Percentiles rank a stretch among this genome's conserved stretches.
Evolutionary conservation across 306 rosid species (phyloP).

Genomic region (Dryas alaskensis): DNA sequence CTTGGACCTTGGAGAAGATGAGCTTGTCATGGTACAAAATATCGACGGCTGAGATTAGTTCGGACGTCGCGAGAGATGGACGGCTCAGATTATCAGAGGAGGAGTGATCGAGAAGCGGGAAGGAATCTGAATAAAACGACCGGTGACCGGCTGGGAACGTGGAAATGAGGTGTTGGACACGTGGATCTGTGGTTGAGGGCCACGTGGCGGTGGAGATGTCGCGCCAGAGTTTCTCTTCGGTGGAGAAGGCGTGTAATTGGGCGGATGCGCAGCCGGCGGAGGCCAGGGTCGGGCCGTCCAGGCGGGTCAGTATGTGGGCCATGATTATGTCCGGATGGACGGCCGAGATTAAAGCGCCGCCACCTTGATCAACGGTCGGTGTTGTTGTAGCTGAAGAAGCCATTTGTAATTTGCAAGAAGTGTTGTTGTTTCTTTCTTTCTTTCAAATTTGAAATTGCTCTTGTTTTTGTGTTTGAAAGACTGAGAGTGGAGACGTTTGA

Average conservation of each 20-base stretch:
- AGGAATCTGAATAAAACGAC: constrained; percentile 67
- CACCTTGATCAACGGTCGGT: constrained; percentile 3
- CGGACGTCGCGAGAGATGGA: constrained; percentile 14
- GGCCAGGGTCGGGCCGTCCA: constrained; percentile 67
- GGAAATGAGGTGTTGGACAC: constrained; percentile 32
- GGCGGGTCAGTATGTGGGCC: constrained; percentile 65
- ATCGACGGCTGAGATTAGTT: constrained; percentile 71
- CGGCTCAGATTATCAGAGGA: not conserved
- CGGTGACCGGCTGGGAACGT: constrained; percentile 57
- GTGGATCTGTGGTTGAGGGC: constrained; percentile 61
- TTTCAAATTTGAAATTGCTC: not conserved
- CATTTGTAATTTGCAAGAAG: not conserved
- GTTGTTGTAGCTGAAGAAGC: constrained; percentile 13
- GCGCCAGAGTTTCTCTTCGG: constrained; percentile 61
- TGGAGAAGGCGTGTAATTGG: constrained; percentile 49
- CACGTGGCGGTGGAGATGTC: constrained; percentile 49
- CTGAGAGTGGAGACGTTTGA: no score
- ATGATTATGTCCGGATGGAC: constrained; percentile 59
- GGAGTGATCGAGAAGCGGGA: constrained; percentile 44
- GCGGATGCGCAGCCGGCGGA: constrained; percentile 50
- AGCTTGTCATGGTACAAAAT: constrained; percentile 42
- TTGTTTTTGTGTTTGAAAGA: not conserved
- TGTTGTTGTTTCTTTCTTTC: not conserved
- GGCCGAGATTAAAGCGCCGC: constrained; percentile 34
- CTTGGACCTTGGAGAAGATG: constrained; percentile 50